A percentile compares a stretch with the other conserved stretches of the same genome.
Evolutionary conservation across 768 basidiomycete genomes (phyloP).

Genomic region (Russula compacta): DNA sequence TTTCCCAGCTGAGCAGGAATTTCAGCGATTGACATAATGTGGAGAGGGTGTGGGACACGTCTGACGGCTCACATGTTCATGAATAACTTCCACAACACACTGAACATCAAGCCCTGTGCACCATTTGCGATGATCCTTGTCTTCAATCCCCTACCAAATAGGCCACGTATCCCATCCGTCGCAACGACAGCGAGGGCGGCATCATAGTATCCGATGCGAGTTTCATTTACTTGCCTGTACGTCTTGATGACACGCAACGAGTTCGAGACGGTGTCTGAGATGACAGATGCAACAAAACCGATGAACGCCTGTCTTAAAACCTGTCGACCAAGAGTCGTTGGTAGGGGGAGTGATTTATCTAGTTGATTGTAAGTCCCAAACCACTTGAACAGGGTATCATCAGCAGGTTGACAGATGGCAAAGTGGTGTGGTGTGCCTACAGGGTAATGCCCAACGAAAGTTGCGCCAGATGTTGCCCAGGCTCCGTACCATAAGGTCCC

Average conservation of each 20-base stretch:
- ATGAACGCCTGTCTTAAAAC: slow-evolving; percentile 81
- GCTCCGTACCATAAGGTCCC: slow-evolving; percentile 85
- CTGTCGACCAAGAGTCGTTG: slow-evolving; percentile 44
- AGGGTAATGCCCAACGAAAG: slow-evolving; percentile 88
- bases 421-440: slow-evolving; percentile 33
- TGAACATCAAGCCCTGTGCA: slow-evolving; percentile 85
- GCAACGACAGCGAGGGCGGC: slow-evolving; percentile 72
- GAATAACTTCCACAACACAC: slow-evolving; percentile 85
- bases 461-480: slow-evolving; percentile 84
- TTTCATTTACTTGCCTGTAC: slow-evolving; percentile 84
- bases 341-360: slow-evolving; percentile 47
- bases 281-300: slow-evolving; percentile 79
- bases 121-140: slow-evolving; percentile 88
- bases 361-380: slow-evolving; percentile 83
- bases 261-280: slow-evolving; percentile 82
- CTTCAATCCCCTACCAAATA: slow-evolving; percentile 85
- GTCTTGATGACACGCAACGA: slow-evolving; percentile 91
- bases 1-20: slow-evolving; percentile 7
- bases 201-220: slow-evolving; percentile 66
- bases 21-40: background rate
- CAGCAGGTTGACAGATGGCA: background rate
- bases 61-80: slow-evolving; percentile 63
- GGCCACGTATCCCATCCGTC: slow-evolving; percentile 63
- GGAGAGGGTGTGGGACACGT: background rate
- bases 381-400: slow-evolving; percentile 41